Evolutionary conservation across 2,329 filamentous ascomycete species (phyloP).

Genomic region (Stemphylium lycopersici): DNA sequence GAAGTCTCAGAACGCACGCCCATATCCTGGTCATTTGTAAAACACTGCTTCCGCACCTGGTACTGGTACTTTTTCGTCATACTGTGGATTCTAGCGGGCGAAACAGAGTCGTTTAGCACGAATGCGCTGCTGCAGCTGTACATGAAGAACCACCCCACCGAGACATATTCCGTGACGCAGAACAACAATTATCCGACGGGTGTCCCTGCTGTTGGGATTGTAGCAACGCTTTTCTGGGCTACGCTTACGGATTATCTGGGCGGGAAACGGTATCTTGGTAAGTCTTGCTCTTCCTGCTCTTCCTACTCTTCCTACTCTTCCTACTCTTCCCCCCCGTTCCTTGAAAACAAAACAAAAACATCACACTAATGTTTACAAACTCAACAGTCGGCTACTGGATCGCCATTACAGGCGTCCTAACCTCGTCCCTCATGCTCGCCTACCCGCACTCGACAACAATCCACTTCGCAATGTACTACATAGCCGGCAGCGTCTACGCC

Average conservation of each 20-base stretch:
- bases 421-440: slow-evolving; percentile 66
- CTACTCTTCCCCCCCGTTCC: too few relatives aligned
- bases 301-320: too few relatives aligned
- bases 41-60: slow-evolving; percentile 64
- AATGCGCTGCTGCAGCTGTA: slow-evolving; percentile 65
- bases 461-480: slow-evolving; percentile 71
- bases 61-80: slow-evolving; percentile 71
- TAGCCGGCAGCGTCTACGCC: slow-evolving; percentile 72
- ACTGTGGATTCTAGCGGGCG: slow-evolving; percentile 73
- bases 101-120: slow-evolving; percentile 72
- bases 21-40: slow-evolving; percentile 58
- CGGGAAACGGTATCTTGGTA: slow-evolving; percentile 66
- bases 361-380: too few relatives aligned
- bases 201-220: slow-evolving; percentile 59
- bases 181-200: slow-evolving; percentile 62
- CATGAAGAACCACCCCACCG: slow-evolving; percentile 55
- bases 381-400: slow-evolving; percentile 64
- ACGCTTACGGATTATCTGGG: slow-evolving; percentile 69
- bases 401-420: slow-evolving; percentile 66
- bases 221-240: slow-evolving; percentile 70
- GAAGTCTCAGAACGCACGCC: slow-evolving; percentile 53
- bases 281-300: neutral
- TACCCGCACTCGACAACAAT: slow-evolving; percentile 58
- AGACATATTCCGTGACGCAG: slow-evolving; percentile 56
- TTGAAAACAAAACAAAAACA: too few relatives aligned